Conservation (phyloP, 495 filamentous ascomycete genomes). For the Penicillium subrubescens region DNA sequence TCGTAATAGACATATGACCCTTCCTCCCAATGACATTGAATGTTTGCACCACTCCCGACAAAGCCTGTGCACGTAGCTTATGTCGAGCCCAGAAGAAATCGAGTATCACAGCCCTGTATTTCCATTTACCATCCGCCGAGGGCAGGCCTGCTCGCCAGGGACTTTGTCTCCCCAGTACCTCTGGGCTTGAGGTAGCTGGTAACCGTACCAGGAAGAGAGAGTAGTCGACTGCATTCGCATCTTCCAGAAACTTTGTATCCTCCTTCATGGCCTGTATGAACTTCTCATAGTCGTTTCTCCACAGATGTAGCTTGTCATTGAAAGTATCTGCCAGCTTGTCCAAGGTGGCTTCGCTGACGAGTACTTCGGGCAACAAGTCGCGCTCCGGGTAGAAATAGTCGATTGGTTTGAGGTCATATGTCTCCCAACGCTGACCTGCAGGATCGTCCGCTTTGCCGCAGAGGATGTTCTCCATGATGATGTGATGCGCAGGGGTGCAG, state of each 20-base stretch:
- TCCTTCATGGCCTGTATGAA: slow-evolving; percentile 51
- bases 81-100: slow-evolving; percentile 77
- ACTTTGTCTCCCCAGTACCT: slow-evolving; percentile 28
- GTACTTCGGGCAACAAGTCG: slow-evolving; percentile 59
- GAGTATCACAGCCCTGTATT: slow-evolving; percentile 62
- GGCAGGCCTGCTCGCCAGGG: slow-evolving; percentile 59
- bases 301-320: slow-evolving; percentile 62
- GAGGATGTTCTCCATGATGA: slow-evolving; percentile 73
- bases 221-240: slow-evolving; percentile 68
- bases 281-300: slow-evolving; percentile 47
- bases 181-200: slow-evolving; percentile 40
- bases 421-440: slow-evolving; percentile 57
- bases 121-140: slow-evolving; percentile 62
- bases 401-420: slow-evolving; percentile 70
- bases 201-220: slow-evolving; percentile 66
- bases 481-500: slow-evolving; percentile 62
- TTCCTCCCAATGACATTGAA: slow-evolving; percentile 60
- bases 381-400: slow-evolving; percentile 74
- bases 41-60: slow-evolving; percentile 61
- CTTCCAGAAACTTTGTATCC: slow-evolving; percentile 62
- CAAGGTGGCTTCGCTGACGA: slow-evolving; percentile 61
- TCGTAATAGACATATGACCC: slow-evolving; percentile 73
- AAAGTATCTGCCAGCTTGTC: slow-evolving; percentile 63
- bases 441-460: slow-evolving; percentile 52
- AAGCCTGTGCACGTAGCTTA: slow-evolving; percentile 59